Percentiles rank a stretch among this genome's conserved stretches.
phyloP scores from a whole-genome alignment of 2,329 filamentous ascomycete species.

The Tolypocladium pustulatum region DNA sequence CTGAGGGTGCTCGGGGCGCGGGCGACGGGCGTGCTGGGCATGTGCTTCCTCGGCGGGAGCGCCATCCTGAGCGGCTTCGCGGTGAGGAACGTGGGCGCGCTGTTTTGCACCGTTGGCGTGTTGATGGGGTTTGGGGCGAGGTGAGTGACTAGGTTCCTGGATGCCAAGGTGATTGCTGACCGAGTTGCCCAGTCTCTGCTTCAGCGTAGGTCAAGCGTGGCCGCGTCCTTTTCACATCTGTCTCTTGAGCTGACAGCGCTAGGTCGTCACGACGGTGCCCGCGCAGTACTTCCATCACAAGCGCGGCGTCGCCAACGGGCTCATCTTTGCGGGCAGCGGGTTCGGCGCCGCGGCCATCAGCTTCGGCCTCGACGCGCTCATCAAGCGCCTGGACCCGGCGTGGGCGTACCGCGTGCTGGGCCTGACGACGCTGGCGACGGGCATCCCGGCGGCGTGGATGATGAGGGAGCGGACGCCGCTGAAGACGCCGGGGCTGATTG shows the following conservation, averaged over 20 bases:
- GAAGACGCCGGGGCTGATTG: background rate
- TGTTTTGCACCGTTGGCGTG: background rate
- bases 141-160: background rate
- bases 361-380: background rate
- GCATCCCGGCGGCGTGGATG: background rate
- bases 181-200: background rate
- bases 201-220: background rate
- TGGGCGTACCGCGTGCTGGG: background rate
- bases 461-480: background rate
- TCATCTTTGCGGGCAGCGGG: background rate
- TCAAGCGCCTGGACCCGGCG: background rate
- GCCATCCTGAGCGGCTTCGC: conserved; percentile 32
- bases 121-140: background rate
- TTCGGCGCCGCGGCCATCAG: background rate
- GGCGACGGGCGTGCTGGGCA: conserved; percentile 33
- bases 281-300: background rate
- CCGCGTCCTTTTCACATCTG: too few species aligned
- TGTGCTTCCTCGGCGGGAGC: conserved; percentile 37
- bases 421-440: background rate
- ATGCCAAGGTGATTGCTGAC: background rate
- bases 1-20: conserved; percentile 38
- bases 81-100: conserved; percentile 4
- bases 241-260: background rate
- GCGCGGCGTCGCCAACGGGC: background rate
- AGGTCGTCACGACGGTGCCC: background rate